These are phyloP conservation scores for Nidula microcarpa DNA, from an alignment of 768 basidiomycete species.

Conservation along the genomic window DNA sequence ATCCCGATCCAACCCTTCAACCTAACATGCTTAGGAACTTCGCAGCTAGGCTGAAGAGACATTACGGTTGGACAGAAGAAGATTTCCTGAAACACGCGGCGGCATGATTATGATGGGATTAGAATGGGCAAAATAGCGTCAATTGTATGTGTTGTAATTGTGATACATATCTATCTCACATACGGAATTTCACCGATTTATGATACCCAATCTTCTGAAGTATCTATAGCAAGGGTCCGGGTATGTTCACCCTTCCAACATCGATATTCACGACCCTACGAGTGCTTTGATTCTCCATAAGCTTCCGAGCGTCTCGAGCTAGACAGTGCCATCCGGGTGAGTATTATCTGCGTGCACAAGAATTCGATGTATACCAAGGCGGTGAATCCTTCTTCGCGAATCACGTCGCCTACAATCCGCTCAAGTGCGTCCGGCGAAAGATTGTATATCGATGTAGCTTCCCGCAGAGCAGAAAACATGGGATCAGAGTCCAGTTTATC, in stretches of 20 bases:
- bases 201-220: no score
- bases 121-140: neutral
- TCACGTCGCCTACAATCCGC: slow-evolving; percentile 51
- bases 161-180: neutral
- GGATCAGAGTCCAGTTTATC: neutral
- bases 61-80: slow-evolving; percentile 65
- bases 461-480: slow-evolving; percentile 28
- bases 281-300: slow-evolving; percentile 13
- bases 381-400: slow-evolving; percentile 75
- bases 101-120: slow-evolving; percentile 1
- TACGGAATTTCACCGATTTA: no score
- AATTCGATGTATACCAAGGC: slow-evolving; percentile 52
- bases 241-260: no score
- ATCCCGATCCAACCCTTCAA: slow-evolving; percentile 67
- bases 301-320: slow-evolving; percentile 11
- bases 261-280: neutral
- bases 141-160: neutral
- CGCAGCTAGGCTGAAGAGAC: slow-evolving; percentile 53
- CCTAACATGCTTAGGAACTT: slow-evolving; percentile 47
- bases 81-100: slow-evolving; percentile 28
- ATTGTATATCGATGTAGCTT: slow-evolving; percentile 48
- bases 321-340: no score
- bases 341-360: no score
- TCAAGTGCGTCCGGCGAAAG: slow-evolving; percentile 52
- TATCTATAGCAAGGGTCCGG: no score